These are phyloP conservation scores for Kodamaea anthophila DNA, from an alignment of 1,139 yeast genomes.

Conservation along the genomic window DNA sequence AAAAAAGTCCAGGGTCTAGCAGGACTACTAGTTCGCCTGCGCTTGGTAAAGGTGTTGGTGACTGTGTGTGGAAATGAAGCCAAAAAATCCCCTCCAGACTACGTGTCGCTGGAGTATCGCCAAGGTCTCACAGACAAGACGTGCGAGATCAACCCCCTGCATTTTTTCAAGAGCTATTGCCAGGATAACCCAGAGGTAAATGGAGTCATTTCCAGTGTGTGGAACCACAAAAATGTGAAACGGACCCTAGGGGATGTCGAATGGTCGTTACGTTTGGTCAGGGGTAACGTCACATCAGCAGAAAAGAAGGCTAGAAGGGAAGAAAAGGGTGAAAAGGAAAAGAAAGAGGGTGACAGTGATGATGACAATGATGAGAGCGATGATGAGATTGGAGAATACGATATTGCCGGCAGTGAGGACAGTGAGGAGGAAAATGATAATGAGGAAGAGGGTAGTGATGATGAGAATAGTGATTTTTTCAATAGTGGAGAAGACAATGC, in stretches of 20 bases:
- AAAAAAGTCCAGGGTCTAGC: constrained; percentile 18
- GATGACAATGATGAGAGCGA: constrained; percentile 15
- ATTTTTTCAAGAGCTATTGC: constrained; percentile 42
- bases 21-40: constrained; percentile 31
- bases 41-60: constrained; percentile 24
- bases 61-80: constrained; percentile 21
- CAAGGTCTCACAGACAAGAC: constrained; percentile 23
- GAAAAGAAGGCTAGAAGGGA: constrained; percentile 30
- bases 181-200: constrained; percentile 37
- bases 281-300: constrained; percentile 50
- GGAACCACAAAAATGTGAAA: constrained; percentile 53
- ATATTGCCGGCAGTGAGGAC: constrained; percentile 49
- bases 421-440: constrained; percentile 41
- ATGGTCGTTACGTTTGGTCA: constrained; percentile 51
- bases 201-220: constrained; percentile 48
- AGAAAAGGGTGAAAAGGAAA: constrained; percentile 19
- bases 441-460: constrained; percentile 45
- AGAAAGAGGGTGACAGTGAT: constrained; percentile 14
- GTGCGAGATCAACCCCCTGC: constrained; percentile 35
- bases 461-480: constrained; percentile 11
- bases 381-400: constrained; percentile 9
- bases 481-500: constrained; percentile 11
- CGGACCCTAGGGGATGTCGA: constrained; percentile 44
- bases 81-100: constrained; percentile 28
- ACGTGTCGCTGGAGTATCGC: constrained; percentile 21